Base-by-base conservation (phyloP, 345 rosid species). In the Murraya paniculata region DNA sequence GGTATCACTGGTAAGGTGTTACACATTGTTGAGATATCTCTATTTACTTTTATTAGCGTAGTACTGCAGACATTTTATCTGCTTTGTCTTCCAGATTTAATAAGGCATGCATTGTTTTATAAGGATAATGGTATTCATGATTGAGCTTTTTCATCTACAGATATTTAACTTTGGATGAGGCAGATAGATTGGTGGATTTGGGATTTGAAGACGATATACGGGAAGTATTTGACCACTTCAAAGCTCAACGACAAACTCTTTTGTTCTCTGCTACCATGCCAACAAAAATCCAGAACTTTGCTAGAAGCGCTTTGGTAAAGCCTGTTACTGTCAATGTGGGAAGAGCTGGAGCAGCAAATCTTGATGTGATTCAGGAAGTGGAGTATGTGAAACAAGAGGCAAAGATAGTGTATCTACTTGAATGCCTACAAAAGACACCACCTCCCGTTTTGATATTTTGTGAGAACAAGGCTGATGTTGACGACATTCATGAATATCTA, bases 141-240 rank as follows among this genome's bases (percentile, higher is more conserved):
- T 75, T 35, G n/a, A 58, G 28, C 7, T 79, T 48, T 82, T 75
- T 78, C 13, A 66, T 68, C 10, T 86, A n/a, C 85, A 95, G 98
- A 91, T 95, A 93, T 71, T 83, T 95, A 87, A 93, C 98, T 60
- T 82, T 95, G 72, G 98, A 95, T 81, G 98, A 95, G 85, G 98
- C 98, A 16, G 98, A 95, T 84, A 88, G 98, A 70, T 83, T 93
- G 78, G 98, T 95, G 80, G 98, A 95, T 88, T 87, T 91, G 85
- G 98, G 98, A 53, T 95, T 93, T 76, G 98, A 95, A 86, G 98
- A 93, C 80, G 98, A 95, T 86, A 95, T 95, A 65, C 91, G 98
- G 73, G 98, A 93, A 86, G 98, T 93, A 45, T 94, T 94, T 77
- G 97, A 94, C 81, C 93, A 93, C 81, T 92, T 95, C 59, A 95